Evolutionary conservation across 768 basidiomycete species (phyloP).

Genomic region (Pleurotus tuber-regium): DNA sequence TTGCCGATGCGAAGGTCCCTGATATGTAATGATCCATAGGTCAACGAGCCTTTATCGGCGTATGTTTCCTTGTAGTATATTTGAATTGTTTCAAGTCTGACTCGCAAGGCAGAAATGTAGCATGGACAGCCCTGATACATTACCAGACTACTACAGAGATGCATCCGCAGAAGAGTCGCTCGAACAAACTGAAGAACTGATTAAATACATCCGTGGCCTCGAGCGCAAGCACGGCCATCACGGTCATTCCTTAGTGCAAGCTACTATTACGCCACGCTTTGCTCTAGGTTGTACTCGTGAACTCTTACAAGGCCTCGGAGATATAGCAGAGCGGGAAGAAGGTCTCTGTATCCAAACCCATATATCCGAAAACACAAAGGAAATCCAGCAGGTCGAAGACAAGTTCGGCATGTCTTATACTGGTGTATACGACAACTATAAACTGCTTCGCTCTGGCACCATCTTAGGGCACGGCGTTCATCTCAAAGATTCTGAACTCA

Average conservation of each 20-base stretch:
- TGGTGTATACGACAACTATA: slow-evolving; percentile 75
- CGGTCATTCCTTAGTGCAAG: slow-evolving; percentile 65
- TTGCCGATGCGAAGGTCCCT: background rate
- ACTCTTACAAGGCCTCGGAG: slow-evolving; percentile 61
- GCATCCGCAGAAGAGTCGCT: slow-evolving; percentile 57
- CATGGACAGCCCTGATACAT: slow-evolving; percentile 66
- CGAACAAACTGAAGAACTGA: slow-evolving; percentile 58
- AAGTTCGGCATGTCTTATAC: slow-evolving; percentile 80
- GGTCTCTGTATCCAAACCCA: slow-evolving; percentile 86
- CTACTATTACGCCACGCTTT: slow-evolving; percentile 91
- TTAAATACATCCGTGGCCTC: slow-evolving; percentile 65
- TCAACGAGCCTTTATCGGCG: slow-evolving; percentile 86
- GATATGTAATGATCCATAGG: slow-evolving; percentile 34
- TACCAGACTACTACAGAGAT: slow-evolving; percentile 67
- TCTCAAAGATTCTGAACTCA: slow-evolving; percentile 69
- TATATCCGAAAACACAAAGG: slow-evolving; percentile 80
- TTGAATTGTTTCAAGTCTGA: background rate
- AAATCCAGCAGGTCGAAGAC: slow-evolving; percentile 61
- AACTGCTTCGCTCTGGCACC: slow-evolving; percentile 75
- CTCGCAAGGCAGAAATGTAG: slow-evolving; percentile 67
- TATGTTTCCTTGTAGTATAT: slow-evolving; percentile 33
- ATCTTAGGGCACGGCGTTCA: slow-evolving; percentile 88
- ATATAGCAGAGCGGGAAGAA: slow-evolving; percentile 56
- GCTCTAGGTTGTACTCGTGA: slow-evolving; percentile 82
- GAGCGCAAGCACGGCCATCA: no score